phyloP scores from a whole-genome alignment of 2,329 filamentous ascomycete species.

The Metarhizium brunneum region DNA sequence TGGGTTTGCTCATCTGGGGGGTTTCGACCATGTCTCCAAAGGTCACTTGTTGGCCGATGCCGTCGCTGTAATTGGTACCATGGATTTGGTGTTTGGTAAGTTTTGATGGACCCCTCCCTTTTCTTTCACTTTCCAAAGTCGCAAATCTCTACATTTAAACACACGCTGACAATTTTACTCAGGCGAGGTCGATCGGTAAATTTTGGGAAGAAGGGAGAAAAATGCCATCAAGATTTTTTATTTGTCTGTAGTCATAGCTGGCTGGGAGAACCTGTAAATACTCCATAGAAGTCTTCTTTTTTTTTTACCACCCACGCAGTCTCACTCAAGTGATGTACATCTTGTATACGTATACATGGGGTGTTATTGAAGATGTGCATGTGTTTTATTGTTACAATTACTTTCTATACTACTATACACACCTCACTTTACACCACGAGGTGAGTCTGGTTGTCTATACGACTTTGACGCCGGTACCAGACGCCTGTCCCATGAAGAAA shows the following conservation, averaged over 20 bases:
- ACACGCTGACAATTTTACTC: background rate
- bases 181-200: slow-evolving; percentile 55
- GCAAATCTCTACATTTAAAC: too few species aligned
- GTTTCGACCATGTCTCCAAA: slow-evolving; percentile 87
- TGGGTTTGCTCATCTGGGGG: slow-evolving; percentile 88
- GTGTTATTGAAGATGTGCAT: background rate
- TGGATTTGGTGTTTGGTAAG: slow-evolving; percentile 84
- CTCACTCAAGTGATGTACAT: background rate
- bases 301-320: slow-evolving; percentile 8
- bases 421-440: background rate
- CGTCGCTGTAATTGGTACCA: slow-evolving; percentile 86
- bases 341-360: background rate
- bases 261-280: slow-evolving; percentile 27
- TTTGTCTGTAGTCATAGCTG: slow-evolving; percentile 33
- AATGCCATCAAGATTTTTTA: slow-evolving; percentile 21
- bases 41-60: slow-evolving; percentile 94
- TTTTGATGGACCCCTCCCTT: background rate
- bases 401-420: background rate
- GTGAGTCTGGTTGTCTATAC: slow-evolving; percentile 12
- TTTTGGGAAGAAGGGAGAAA: slow-evolving; percentile 12
- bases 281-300: slow-evolving; percentile 21
- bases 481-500: slow-evolving; percentile 72
- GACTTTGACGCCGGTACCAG: slow-evolving; percentile 43
- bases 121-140: too few species aligned
- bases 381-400: background rate